Conservation (phyloP, 2,329 filamentous ascomycete species). For the Colletotrichum chlorophyti region DNA sequence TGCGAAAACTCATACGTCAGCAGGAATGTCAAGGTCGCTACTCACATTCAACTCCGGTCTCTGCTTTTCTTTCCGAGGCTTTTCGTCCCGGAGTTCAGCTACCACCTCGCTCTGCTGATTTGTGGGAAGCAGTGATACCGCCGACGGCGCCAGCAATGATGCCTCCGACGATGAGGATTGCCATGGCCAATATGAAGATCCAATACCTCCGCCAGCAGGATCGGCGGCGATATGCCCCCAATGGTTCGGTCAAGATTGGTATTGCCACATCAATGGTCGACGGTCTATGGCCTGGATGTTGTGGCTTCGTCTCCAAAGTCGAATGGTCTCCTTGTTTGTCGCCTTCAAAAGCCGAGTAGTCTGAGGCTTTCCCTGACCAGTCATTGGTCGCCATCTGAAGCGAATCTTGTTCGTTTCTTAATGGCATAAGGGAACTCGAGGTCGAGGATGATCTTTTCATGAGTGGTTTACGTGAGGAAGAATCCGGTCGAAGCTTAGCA, state of each 20-base stretch:
- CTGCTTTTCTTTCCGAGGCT: neutral
- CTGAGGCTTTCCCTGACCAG: neutral
- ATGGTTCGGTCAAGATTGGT: slow-evolving; percentile 1
- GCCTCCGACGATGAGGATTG: slow-evolving; percentile 11
- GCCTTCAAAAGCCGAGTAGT: neutral
- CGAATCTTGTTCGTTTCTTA: neutral
- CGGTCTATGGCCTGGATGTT: neutral
- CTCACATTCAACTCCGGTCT: neutral
- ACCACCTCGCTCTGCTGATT: neutral
- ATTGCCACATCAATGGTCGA: slow-evolving; percentile 15
- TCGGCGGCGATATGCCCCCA: neutral
- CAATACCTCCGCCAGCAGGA: slow-evolving; percentile 20
- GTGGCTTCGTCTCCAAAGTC: neutral
- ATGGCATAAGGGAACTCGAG: too few species aligned
- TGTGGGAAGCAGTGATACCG: slow-evolving; percentile 5
- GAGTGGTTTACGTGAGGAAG: neutral
- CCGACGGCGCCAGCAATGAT: slow-evolving; percentile 22
- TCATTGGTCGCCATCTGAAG: neutral
- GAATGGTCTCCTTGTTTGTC: neutral
- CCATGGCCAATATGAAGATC: slow-evolving; percentile 22
- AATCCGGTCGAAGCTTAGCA: neutral
- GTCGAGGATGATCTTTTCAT: neutral
- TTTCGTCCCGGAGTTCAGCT: neutral
- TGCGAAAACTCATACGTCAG: too few species aligned
- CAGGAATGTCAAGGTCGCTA: neutral